These are phyloP conservation scores for Carex arenaria DNA, from an alignment of 202 grass and related monocot species.

Conservation along the genomic window DNA sequence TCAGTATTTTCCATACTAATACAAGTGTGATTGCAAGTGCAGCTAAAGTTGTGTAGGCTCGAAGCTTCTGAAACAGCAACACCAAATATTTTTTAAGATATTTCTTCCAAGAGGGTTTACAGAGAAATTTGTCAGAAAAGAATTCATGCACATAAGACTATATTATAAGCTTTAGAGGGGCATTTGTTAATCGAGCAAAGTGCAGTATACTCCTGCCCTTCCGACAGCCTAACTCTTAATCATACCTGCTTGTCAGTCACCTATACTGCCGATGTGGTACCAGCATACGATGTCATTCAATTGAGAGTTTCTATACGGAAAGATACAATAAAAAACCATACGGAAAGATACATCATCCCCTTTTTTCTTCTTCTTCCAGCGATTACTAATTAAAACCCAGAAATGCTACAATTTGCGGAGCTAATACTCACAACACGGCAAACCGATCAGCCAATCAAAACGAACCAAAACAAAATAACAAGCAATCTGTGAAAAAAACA, in stretches of 20 bases:
- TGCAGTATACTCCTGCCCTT: neutral
- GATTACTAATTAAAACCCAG: neutral
- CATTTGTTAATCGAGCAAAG: neutral
- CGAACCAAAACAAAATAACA: neutral
- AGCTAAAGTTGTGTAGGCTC: slow-evolving; percentile 81
- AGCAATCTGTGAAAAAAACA: neutral
- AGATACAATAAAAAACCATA: neutral
- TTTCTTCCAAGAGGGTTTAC: neutral
- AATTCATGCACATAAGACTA: neutral
- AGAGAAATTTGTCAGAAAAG: slow-evolving; percentile 19
- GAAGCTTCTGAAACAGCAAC: slow-evolving; percentile 65
- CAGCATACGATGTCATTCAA: neutral
- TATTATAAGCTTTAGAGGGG: neutral
- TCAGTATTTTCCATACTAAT: slow-evolving; percentile 91
- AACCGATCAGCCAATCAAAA: neutral
- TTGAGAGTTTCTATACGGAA: neutral
- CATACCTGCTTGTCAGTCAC: neutral
- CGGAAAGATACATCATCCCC: neutral
- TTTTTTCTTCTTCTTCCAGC: neutral
- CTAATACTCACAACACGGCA: neutral
- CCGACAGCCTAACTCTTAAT: neutral
- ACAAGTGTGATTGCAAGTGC: slow-evolving; percentile 73
- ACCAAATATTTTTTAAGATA: slow-evolving; percentile 13
- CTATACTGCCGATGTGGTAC: neutral
- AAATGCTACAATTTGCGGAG: neutral